Base-by-base conservation (phyloP, 768 basidiomycete genomes). In the Lactarius hatsudake region DNA sequence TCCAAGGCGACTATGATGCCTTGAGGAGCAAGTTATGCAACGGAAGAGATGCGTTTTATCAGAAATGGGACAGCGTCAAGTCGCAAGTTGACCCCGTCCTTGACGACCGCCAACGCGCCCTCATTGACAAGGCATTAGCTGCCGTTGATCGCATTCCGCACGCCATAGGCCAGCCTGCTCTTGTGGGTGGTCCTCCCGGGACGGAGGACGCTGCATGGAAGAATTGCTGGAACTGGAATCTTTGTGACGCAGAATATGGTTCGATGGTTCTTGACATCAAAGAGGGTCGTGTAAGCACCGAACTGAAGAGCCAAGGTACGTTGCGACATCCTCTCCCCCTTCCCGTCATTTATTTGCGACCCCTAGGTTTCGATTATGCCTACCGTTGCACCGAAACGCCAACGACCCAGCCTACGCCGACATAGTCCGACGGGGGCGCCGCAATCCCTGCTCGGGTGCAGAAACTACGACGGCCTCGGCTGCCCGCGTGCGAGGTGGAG, bases 141-240 rank as follows among this genome's bases (percentile, higher is more conserved):
- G 93, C 96, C 42, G 81, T 94, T 40, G 90, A 92, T 72, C 86
- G 93, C 55, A 78, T 97, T 7, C 95, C 96, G 1, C 79, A 82
- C 6, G 71, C 81, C 0, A 77, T 81, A 56, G 80, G 84, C 34
- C 79, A 82, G 58, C 73, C 77, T 43, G 80, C 78, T 26, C 81
- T 83, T 34, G 76, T 63, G 17, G 68, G 76, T 43, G 75, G 76
- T 20, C 73, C 83, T 1, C 80, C 83, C 10, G 81, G 84, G 2
- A 83, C 84, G 2, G 96, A 99, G 76, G 95, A 98, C 72, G 87
- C 90, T 3, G 88, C 93, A 0, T 99, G 96, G 96, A 99, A 98
- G 79, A 98, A 97, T 75, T 94, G 93, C 75, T 98, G 96, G 96
- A 94, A 97, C 75, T 97, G 96, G 96, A 96, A 98, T 73, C 79